Evolutionary conservation across 345 rosid species (phyloP).

Genomic region (Salix viminalis): DNA sequence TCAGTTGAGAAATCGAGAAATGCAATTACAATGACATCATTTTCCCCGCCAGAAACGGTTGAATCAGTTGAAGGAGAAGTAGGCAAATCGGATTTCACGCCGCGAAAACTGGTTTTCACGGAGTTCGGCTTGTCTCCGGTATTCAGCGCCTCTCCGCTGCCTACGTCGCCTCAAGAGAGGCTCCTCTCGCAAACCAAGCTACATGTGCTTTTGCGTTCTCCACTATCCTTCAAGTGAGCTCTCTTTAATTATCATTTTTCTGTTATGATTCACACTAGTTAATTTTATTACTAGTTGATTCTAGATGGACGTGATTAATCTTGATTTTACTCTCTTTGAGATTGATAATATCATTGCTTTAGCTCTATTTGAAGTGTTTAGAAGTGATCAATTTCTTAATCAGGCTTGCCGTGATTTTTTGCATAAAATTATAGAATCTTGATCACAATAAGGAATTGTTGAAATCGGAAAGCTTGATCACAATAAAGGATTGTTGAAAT

Average conservation of each 20-base stretch:
- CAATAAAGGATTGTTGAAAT: neutral
- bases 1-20: neutral
- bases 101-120: conserved; percentile 38
- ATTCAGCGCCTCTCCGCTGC: conserved; percentile 4
- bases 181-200: neutral
- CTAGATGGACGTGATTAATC: neutral
- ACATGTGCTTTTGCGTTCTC: conserved; percentile 13
- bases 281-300: neutral
- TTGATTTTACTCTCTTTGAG: neutral
- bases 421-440: too few relatives aligned
- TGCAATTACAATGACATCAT: neutral
- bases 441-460: neutral
- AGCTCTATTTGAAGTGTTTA: neutral
- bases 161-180: conserved; percentile 6
- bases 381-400: too few relatives aligned
- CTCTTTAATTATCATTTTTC: neutral
- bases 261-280: too few relatives aligned
- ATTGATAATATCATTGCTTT: neutral
- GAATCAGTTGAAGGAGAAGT: conserved; percentile 10
- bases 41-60: conserved; percentile 13
- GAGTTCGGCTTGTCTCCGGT: conserved; percentile 35
- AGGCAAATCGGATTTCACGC: conserved; percentile 12
- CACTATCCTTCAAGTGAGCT: conserved; percentile 17
- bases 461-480: neutral
- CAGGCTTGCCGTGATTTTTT: too few relatives aligned